These are phyloP conservation scores for Phytophthora constricta DNA, from an alignment of 352 stramenopile genomes.

Conservation along the genomic window DNA sequence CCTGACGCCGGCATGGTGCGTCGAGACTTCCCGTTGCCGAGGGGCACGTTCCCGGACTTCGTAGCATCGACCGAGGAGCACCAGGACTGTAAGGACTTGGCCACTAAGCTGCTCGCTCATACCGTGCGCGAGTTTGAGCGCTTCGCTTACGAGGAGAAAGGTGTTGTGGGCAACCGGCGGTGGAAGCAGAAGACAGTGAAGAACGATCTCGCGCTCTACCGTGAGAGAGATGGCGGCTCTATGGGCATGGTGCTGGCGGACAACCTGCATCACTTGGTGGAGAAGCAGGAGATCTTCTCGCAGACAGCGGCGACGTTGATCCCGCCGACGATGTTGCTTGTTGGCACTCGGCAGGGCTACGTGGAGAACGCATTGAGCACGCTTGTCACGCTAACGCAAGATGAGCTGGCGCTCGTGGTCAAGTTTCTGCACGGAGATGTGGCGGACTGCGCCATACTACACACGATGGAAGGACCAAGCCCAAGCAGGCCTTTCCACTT, in stretches of 20 bases:
- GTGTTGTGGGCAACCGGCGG: conserved; percentile 31
- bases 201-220: conserved; percentile 48
- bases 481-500: conserved; percentile 49
- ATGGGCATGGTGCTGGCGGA: conserved; percentile 31
- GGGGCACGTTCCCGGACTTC: conserved; percentile 48
- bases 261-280: conserved; percentile 18
- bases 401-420: conserved; percentile 49
- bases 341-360: conserved; percentile 43
- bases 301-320: conserved; percentile 28
- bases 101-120: conserved; percentile 50
- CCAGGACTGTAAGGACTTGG: conserved; percentile 42
- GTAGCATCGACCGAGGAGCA: conserved; percentile 42
- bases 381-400: conserved; percentile 41
- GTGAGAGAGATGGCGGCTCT: conserved; percentile 39
- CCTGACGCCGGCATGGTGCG: conserved; percentile 17
- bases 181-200: conserved; percentile 49
- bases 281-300: conserved; percentile 36
- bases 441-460: conserved; percentile 37
- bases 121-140: conserved; percentile 61
- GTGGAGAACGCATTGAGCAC: conserved; percentile 58
- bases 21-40: conserved; percentile 52
- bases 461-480: conserved; percentile 36
- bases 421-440: conserved; percentile 52
- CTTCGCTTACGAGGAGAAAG: conserved; percentile 36
- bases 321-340: conserved; percentile 39